phyloP scores from a whole-genome alignment of 768 basidiomycete species.

The Suillus subalutaceus region DNA sequence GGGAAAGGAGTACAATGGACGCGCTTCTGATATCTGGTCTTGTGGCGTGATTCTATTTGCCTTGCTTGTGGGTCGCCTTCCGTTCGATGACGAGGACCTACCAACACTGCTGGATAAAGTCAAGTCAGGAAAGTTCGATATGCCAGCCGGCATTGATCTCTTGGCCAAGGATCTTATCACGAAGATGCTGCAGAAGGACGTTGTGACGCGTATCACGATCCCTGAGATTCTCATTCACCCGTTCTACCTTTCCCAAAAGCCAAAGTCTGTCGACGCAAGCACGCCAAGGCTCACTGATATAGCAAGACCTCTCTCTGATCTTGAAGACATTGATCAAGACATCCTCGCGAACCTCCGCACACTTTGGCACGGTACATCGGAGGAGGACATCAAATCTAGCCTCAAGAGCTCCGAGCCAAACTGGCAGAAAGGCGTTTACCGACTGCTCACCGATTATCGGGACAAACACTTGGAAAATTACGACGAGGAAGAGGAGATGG shows the following conservation, averaged over 20 bases:
- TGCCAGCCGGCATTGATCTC: slow-evolving; percentile 71
- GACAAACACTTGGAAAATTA: slow-evolving; percentile 72
- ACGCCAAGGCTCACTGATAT: slow-evolving; percentile 69
- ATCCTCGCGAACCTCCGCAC: slow-evolving; percentile 90
- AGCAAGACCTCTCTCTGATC: slow-evolving; percentile 63
- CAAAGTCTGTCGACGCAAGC: slow-evolving; percentile 43
- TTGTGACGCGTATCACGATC: slow-evolving; percentile 78
- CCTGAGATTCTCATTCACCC: slow-evolving; percentile 78
- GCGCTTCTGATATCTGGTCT: slow-evolving; percentile 94
- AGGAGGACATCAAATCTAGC: slow-evolving; percentile 71
- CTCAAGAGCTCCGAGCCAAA: slow-evolving; percentile 70
- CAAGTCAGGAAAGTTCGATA: slow-evolving; percentile 67
- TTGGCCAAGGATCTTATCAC: slow-evolving; percentile 76
- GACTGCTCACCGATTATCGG: slow-evolving; percentile 84
- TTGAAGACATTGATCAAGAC: slow-evolving; percentile 79
- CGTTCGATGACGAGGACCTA: slow-evolving; percentile 91
- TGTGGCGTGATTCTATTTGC: slow-evolving; percentile 94
- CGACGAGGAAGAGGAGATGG: slow-evolving; percentile 65
- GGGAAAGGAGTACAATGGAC: slow-evolving; percentile 83
- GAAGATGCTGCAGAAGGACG: slow-evolving; percentile 81
- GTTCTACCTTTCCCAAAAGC: slow-evolving; percentile 65
- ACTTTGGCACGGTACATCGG: slow-evolving; percentile 84
- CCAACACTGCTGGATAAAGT: slow-evolving; percentile 80
- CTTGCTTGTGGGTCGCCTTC: slow-evolving; percentile 83
- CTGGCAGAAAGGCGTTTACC: slow-evolving; percentile 97